phyloP scores from a whole-genome alignment of 805 yeast species.

The Blastobotrys robertii region DNA sequence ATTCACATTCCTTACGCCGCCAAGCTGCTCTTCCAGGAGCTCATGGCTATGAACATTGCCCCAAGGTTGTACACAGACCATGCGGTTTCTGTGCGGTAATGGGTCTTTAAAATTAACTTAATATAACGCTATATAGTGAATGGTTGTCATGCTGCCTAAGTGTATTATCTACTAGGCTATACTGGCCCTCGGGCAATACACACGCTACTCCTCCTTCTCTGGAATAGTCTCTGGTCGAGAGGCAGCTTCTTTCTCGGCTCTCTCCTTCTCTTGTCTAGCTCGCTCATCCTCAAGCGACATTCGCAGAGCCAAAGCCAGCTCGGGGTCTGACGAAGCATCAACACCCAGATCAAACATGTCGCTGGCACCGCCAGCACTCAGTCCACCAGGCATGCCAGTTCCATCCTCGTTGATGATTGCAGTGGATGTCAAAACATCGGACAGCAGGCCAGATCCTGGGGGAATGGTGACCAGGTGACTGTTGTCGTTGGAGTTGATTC shows the following conservation, averaged over 20 bases:
- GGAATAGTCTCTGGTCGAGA: neutral
- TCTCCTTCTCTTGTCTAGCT: slow-evolving; percentile 69
- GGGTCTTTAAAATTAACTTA: neutral
- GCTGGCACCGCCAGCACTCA: slow-evolving; percentile 23
- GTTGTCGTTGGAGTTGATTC: slow-evolving; percentile 56
- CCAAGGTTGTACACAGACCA: slow-evolving; percentile 96
- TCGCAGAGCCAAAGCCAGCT: slow-evolving; percentile 89
- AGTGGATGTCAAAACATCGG: slow-evolving; percentile 71
- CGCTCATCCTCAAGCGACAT: slow-evolving; percentile 92
- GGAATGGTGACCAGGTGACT: slow-evolving; percentile 73
- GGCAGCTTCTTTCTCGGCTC: slow-evolving; percentile 7
- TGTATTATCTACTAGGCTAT: neutral
- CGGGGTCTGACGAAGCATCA: slow-evolving; percentile 93
- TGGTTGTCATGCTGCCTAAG: neutral
- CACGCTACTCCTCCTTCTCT: slow-evolving; percentile 4
- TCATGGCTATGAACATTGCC: slow-evolving; percentile 98
- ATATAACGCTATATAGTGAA: slow-evolving; percentile 3
- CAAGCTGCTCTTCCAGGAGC: slow-evolving; percentile 92
- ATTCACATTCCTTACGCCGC: slow-evolving; percentile 98
- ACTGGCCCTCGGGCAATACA: neutral
- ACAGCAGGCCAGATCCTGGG: slow-evolving; percentile 77
- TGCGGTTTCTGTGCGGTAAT: slow-evolving; percentile 30
- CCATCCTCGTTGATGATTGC: slow-evolving; percentile 62
- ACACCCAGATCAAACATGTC: slow-evolving; percentile 50
- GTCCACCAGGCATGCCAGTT: slow-evolving; percentile 30